Percentiles rank a stretch among this genome's conserved stretches.
phyloP scores from a whole-genome alignment of 805 yeast genomes.

The Spencermartinsiella europaea region DNA sequence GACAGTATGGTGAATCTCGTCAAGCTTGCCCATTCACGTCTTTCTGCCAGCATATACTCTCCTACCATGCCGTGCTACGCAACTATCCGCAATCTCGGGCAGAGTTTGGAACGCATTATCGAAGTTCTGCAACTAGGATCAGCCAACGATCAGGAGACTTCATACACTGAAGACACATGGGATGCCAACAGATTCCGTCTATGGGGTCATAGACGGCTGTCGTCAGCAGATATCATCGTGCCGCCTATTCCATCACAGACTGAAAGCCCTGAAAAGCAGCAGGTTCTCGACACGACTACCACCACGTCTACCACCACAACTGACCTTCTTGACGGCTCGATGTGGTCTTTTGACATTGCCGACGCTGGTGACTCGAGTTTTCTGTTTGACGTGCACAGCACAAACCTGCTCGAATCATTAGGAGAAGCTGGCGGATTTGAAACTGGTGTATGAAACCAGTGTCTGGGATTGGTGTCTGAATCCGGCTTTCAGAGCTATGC shows the following conservation, averaged over 20 bases:
- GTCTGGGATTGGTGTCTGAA: too few relatives aligned
- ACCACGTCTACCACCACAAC: neutral
- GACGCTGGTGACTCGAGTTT: constrained; percentile 5
- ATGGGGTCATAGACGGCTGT: neutral
- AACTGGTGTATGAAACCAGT: too few relatives aligned
- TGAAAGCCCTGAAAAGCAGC: neutral
- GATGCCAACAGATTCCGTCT: neutral
- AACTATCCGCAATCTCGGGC: constrained; percentile 14
- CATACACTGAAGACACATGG: neutral
- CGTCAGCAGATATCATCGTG: neutral
- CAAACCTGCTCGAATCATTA: constrained; percentile 11
- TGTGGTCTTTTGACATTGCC: neutral
- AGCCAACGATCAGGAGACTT: neutral
- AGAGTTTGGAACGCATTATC: constrained; percentile 12
- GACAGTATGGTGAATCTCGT: constrained; percentile 9
- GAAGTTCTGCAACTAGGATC: constrained; percentile 1
- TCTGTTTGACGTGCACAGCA: constrained; percentile 17
- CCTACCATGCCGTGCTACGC: constrained; percentile 16
- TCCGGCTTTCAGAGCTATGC: too few relatives aligned
- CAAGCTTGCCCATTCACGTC: constrained; percentile 6
- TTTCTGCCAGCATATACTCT: constrained; percentile 5
- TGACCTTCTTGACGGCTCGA: neutral
- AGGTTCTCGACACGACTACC: neutral
- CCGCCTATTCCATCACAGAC: neutral
- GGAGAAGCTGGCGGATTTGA: too few relatives aligned